Conservation (phyloP, 2,329 filamentous ascomycete genomes). For the Pseudocercospora ulei region DNA sequence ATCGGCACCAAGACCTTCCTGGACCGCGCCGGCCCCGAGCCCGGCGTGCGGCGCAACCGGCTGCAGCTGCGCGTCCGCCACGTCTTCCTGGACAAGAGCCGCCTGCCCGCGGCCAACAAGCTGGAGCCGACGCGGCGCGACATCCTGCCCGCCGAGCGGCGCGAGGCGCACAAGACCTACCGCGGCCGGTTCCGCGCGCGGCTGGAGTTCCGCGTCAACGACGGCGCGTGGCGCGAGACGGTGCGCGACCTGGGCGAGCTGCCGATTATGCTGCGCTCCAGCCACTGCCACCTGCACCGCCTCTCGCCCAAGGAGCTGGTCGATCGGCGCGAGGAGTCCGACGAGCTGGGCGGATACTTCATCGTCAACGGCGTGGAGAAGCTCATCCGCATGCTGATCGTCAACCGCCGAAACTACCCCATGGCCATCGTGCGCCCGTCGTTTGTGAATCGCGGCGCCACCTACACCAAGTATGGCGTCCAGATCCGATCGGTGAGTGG, state of each 20-base stretch:
- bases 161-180: slow-evolving; percentile 88
- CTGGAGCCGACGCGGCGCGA: slow-evolving; percentile 67
- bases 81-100: slow-evolving; percentile 71
- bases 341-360: slow-evolving; percentile 94
- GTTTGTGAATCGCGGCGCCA: slow-evolving; percentile 74
- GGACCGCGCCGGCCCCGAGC: slow-evolving; percentile 55
- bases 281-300: slow-evolving; percentile 79
- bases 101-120: slow-evolving; percentile 73
- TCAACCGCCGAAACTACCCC: slow-evolving; percentile 86
- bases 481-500: slow-evolving; percentile 83
- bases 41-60: slow-evolving; percentile 51
- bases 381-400: slow-evolving; percentile 81
- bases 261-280: slow-evolving; percentile 88
- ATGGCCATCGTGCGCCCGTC: slow-evolving; percentile 88
- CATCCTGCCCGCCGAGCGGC: slow-evolving; percentile 82
- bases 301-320: slow-evolving; percentile 76
- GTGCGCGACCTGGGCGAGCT: slow-evolving; percentile 77
- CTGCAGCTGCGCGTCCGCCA: slow-evolving; percentile 70
- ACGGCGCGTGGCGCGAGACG: slow-evolving; percentile 72
- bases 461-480: slow-evolving; percentile 84
- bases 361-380: slow-evolving; percentile 97
- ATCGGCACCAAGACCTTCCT: slow-evolving; percentile 83
- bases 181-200: slow-evolving; percentile 73
- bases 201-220: slow-evolving; percentile 78
- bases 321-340: slow-evolving; percentile 81